Evolutionary conservation across 2,329 filamentous ascomycete genomes (phyloP).

Genomic region (Paecilomyces formosus): DNA sequence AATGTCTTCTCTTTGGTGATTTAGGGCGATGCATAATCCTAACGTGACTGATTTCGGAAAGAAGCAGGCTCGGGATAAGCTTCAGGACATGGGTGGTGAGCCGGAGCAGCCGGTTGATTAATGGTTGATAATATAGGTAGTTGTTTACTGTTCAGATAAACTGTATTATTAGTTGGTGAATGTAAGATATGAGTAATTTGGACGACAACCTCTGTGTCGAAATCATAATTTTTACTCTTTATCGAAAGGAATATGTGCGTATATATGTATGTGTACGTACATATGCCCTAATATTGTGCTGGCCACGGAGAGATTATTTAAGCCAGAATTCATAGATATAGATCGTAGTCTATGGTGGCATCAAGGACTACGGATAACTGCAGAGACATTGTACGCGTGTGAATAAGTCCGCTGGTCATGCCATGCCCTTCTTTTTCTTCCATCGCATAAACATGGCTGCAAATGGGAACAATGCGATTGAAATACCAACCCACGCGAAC

Average conservation of each 20-base stretch:
- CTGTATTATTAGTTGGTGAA: background rate
- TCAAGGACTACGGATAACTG: no score
- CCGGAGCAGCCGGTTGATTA: slow-evolving; percentile 2
- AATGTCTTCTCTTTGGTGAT: background rate
- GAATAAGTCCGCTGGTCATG: no score
- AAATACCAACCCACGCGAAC: slow-evolving; percentile 43
- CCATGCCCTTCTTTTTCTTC: background rate
- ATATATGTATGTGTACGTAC: no score
- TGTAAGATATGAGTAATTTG: background rate
- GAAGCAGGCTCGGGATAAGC: slow-evolving; percentile 3
- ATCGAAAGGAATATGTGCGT: no score
- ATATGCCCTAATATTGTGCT: no score
- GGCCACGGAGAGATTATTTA: no score
- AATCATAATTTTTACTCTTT: no score
- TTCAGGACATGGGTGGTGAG: slow-evolving; percentile 5
- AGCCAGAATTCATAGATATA: no score
- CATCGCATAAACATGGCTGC: slow-evolving; percentile 18
- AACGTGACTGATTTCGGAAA: slow-evolving; percentile 6
- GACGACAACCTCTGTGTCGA: no score
- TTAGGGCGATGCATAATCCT: slow-evolving; percentile 15
- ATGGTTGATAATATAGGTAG: background rate
- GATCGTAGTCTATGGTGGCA: no score
- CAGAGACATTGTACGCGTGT: no score
- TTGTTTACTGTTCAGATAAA: no score
- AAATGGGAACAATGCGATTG: slow-evolving; percentile 47